Evolutionary conservation across 305 asterid genomes (phyloP), one percentile per base, ranked within the genome.

Genomic region (Fraxinus sp.): DNA sequence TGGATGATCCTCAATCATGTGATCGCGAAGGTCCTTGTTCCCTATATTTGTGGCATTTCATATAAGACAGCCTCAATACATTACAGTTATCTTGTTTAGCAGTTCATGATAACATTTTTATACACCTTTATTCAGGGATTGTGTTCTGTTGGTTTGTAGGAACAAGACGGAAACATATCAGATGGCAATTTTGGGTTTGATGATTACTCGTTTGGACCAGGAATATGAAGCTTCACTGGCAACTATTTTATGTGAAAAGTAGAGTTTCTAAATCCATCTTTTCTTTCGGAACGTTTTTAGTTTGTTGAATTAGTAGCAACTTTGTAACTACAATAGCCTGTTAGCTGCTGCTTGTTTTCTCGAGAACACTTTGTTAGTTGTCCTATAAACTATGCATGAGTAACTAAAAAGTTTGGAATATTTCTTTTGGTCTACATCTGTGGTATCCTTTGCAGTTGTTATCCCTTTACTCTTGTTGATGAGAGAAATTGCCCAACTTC

Each of bases 131-230:
- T 26, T 24, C 36, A 66, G 26, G 74, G 36, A 66, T 26, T 26
- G 3, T 46, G 49, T 72, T 62, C 74, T 81, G 13, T 80, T 78
- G 89, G 59, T 78, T 46, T 86, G 92, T 88, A 93, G 98, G 98
- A 90, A 80, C 93, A 82, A 77, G 92, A 88, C 55, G 95, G 88
- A 76, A 87, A 85, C 22, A 44, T 78, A 36, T 70, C 93, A 57
- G 90, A 86, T 62, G 89, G 89, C 52, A 90, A 86, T 39, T 87
- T 89, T 71, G 89, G 84, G 44, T 84, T 91, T 32, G 91, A 87
- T 77, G 88, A 86, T 62, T 91, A 82, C 86, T 78, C 88, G 1
- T 93, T 90, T 7, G 93, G 97, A 71, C 83, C 88, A 35, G 89
- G 90, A 83, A 39, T 84, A n/a, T 89, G 86, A 87, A 79, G 87